Base-by-base conservation (phyloP, 768 basidiomycete genomes). In the Phaeotremella skinneri region DNA sequence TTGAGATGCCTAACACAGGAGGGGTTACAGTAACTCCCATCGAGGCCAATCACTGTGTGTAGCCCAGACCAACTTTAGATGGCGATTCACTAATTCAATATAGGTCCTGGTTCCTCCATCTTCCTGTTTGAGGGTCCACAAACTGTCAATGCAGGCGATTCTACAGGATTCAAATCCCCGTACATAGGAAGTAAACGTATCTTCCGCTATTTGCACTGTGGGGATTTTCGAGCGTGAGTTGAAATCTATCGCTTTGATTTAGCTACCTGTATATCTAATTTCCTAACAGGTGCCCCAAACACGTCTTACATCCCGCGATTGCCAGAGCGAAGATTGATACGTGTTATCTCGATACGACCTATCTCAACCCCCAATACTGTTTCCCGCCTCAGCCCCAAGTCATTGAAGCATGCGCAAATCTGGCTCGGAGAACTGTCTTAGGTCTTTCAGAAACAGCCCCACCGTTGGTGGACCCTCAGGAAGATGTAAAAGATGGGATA, bases 321-420 rank as follows among this genome's bases (percentile, higher is more conserved):
- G 85, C 83, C 59, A 87, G 86, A 31, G 94, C 91, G 69, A 79
- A 79, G 31, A 83, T 98, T 5, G 91, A 98, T 64, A 84, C 86
- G 52, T 84, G 92, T 34, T 98, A 99, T 74, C 81, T 99, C 26
- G 96, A 99, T 73, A 97, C 96, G 3, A 99, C 96, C 0, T 97
- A 97, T 76, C 80, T 97, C 20, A 87, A 94, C 70, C 88, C 91
- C 0, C 89, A 87, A 82, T 97, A 97, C 74, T 88, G 87, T 49
- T 98, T 99, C 70, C 90, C 96, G 0, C 89, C 96, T 2, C 96
- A 98, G 69, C 86, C 90, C n/a, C 83, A 88, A 43, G 94, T 98
- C 26, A 87, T 98, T 52, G 83, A 87, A 20, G 94, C 96, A 0
- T 98, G 94, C 72, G 91, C 91, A 0, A 86, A 89, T 41, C 80